A percentile compares a stretch with the other conserved stretches of the same genome.
Evolutionary conservation across 108 stramenopile species (phyloP).

Genomic region (Nitzschia inconspicua): DNA sequence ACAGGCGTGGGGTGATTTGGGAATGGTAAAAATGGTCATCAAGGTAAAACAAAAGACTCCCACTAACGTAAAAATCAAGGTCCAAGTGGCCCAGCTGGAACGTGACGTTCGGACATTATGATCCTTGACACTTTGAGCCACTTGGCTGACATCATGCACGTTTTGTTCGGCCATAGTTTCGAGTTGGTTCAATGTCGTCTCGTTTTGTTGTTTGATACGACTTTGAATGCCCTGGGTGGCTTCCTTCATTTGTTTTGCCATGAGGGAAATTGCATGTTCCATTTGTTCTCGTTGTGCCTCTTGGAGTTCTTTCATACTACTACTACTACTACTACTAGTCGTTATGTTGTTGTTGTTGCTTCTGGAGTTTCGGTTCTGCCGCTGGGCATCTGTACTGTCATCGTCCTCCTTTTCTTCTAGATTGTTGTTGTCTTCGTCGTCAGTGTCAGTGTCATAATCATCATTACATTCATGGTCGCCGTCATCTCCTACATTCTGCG

Average conservation of each 20-base stretch:
- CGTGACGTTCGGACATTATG: constrained; percentile 20
- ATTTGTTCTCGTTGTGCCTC: constrained; percentile 73
- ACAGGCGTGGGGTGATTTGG: constrained; percentile 29
- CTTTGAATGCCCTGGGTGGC: constrained; percentile 62
- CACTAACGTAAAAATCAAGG: constrained; percentile 18
- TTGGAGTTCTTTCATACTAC: constrained; percentile 49
- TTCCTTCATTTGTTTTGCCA: constrained; percentile 66
- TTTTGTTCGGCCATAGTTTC: constrained; percentile 69
- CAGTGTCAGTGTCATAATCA: too few relatives aligned
- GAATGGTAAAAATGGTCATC: constrained; percentile 30
- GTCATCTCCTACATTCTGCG: not conserved
- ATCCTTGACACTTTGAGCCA: constrained; percentile 46
- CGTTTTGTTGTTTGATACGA: constrained; percentile 58
- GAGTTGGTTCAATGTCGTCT: constrained; percentile 47
- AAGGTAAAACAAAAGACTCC: constrained; percentile 31
- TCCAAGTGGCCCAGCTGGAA: constrained; percentile 16
- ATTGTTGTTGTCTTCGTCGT: constrained; percentile 4
- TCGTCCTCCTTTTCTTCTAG: not conserved
- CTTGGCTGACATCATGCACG: constrained; percentile 46
- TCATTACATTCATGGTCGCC: not conserved
- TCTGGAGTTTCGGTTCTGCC: not conserved
- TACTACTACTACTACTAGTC: not conserved
- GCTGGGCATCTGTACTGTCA: not conserved
- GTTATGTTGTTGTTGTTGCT: not conserved
- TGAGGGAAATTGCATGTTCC: constrained; percentile 62